Evolutionary conservation across 345 rosid species (phyloP).

Genomic region (rapeseed (Brassica napus)): DNA sequence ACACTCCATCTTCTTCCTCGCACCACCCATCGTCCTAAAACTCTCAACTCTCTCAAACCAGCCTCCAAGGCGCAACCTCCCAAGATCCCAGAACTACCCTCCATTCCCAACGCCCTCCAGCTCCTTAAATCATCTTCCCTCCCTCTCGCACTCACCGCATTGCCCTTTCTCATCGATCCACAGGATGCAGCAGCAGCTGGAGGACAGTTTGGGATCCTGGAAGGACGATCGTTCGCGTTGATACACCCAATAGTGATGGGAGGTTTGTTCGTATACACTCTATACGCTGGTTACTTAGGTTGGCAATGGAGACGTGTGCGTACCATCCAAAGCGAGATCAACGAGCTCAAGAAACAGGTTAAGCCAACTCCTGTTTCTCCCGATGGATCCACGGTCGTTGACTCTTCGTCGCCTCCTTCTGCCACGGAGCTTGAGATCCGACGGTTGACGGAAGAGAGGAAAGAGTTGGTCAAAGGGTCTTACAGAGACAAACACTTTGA

Average conservation of each 20-base stretch:
- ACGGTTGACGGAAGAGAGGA: slow-evolving; percentile 65
- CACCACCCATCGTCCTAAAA: slow-evolving; percentile 32
- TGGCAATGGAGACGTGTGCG: slow-evolving; percentile 98
- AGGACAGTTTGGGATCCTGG: slow-evolving; percentile 84
- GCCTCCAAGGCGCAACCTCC: slow-evolving; percentile 27
- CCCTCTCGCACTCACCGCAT: slow-evolving; percentile 55
- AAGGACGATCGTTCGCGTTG: slow-evolving; percentile 76
- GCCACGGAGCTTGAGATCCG: slow-evolving; percentile 55
- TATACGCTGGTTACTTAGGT: slow-evolving; percentile 79
- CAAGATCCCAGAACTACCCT: slow-evolving; percentile 21
- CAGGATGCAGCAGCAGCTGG: slow-evolving; percentile 80
- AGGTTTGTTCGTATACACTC: slow-evolving; percentile 58
- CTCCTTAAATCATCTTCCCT: slow-evolving; percentile 52
- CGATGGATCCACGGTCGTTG: slow-evolving; percentile 53
- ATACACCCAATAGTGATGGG: slow-evolving; percentile 73
- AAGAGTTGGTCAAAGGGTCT: slow-evolving; percentile 39
- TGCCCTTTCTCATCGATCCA: slow-evolving; percentile 64
- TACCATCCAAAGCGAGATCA: slow-evolving; percentile 65
- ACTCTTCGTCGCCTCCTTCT: slow-evolving; percentile 50
- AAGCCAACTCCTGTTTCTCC: slow-evolving; percentile 71
- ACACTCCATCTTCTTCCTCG: slow-evolving; percentile 44
- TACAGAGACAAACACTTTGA: slow-evolving; percentile 79
- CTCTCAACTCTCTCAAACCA: slow-evolving; percentile 36
- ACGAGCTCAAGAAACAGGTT: slow-evolving; percentile 69
- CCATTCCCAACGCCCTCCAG: slow-evolving; percentile 34